Base-by-base conservation (phyloP, 495 filamentous ascomycete genomes). In the Aspergillus incahuasiensis region DNA sequence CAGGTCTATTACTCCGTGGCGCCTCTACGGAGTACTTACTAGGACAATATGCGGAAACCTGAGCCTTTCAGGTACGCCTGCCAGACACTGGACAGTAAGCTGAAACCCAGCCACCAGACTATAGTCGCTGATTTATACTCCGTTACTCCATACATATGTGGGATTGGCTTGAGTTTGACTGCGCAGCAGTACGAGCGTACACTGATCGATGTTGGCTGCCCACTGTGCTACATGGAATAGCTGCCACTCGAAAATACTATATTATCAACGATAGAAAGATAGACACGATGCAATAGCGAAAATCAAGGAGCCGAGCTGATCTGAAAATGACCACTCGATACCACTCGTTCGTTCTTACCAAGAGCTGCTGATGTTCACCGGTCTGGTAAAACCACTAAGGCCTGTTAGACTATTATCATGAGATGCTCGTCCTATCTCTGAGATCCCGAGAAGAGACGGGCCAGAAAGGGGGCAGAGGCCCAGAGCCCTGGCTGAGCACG, bases 341-440 rank as follows among this genome's bases (percentile, higher is more conserved):
- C 38, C 48, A 51, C 48, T 21, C 12, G 21, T 39, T 32, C 35
- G n/a, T n/a, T n/a, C n/a, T n/a, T n/a, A n/a, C n/a, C 6, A 4
- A 13, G 30, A 3, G 48, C 48, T 41, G 34, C 28, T 41, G 4
- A 20, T 6, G 24, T 6, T 25, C 35, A 15, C 16, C 18, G 47
- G 34, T 43, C 34, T 35, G 34, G 25, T 15, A 12, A 38, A 18
- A 28, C 47, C 47, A 50, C 34, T n/a, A 9, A 22, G 24, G 30
- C 48, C 38, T 51, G 19, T 25, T 51, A 20, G 20, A 20, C 20
- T 40, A 51, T 51, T 35, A 51, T 51, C 48, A 51, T 51, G 34
- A 25, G 20, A 51, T 41, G 35, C 48, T 51, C 48, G 48, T 41
- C 48, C 40, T 41, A 41, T 41, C 48, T 51, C 20, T 51, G 5